Conservation (phyloP, 768 basidiomycete genomes). For the Naematelia aurantialba region DNA sequence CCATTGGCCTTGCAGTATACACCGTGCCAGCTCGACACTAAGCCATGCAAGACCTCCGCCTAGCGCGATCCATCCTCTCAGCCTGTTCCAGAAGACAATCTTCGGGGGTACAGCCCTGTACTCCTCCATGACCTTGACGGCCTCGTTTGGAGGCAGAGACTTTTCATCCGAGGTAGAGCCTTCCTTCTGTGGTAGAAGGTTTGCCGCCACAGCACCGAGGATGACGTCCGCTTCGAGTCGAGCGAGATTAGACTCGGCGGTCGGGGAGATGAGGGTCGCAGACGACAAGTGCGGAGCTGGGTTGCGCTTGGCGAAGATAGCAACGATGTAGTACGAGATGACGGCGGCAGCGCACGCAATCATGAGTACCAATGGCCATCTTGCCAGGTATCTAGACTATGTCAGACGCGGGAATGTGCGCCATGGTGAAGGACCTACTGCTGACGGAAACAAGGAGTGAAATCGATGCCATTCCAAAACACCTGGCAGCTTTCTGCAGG, state of each 20-base stretch:
- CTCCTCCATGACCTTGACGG: conserved; percentile 23
- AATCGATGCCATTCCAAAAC: conserved; percentile 40
- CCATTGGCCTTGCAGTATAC: conserved; percentile 14
- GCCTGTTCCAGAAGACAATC: conserved; percentile 16
- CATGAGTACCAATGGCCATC: conserved; percentile 20
- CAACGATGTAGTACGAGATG: conserved; percentile 3
- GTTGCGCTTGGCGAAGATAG: background rate
- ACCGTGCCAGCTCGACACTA: conserved; percentile 20
- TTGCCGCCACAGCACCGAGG: conserved; percentile 28
- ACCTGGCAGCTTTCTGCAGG: conserved; percentile 1
- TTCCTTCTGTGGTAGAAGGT: conserved; percentile 14
- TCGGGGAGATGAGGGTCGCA: conserved; percentile 23
- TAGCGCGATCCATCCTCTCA: conserved; percentile 20
- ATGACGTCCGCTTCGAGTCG: conserved; percentile 37
- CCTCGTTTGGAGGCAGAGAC: conserved; percentile 17
- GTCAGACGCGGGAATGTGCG: background rate
- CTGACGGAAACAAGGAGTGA: conserved; percentile 31
- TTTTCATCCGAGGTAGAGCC: background rate
- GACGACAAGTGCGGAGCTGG: conserved; percentile 7
- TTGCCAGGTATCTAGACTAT: conserved; percentile 25
- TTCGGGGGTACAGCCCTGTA: conserved; percentile 8
- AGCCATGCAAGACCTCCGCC: conserved; percentile 26
- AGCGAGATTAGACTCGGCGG: conserved; percentile 25
- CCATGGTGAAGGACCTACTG: conserved; percentile 13
- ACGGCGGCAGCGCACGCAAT: conserved; percentile 5